A percentile compares a stretch with the other conserved stretches of the same genome.
phyloP scores from a whole-genome alignment of 2,329 filamentous ascomycete species.

The Endocalyx cinctus region DNA sequence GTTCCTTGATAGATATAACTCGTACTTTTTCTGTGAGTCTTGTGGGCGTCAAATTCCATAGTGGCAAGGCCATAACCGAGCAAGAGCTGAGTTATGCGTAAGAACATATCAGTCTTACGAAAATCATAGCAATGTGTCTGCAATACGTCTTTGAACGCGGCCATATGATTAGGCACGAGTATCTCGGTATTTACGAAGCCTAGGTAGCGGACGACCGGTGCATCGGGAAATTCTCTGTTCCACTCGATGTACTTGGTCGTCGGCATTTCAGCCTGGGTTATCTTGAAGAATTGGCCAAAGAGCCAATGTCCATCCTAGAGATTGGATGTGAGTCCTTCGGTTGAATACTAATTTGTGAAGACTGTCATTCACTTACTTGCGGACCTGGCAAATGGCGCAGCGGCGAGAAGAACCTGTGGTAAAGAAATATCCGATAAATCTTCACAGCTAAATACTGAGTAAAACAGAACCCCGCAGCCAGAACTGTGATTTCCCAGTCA shows the following conservation, averaged over 20 bases:
- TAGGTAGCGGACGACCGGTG: slow-evolving; percentile 23
- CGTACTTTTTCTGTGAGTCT: too few species aligned
- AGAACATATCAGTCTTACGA: slow-evolving; percentile 21
- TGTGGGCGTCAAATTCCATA: slow-evolving; percentile 31
- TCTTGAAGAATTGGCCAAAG: slow-evolving; percentile 15
- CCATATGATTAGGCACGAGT: slow-evolving; percentile 18
- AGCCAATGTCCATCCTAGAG: slow-evolving; percentile 15
- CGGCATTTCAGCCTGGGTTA: slow-evolving; percentile 9
- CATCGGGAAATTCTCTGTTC: slow-evolving; percentile 18
- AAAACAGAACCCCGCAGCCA: background rate
- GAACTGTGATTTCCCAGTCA: background rate
- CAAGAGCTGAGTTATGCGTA: slow-evolving; percentile 18
- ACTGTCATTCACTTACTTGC: slow-evolving; percentile 23
- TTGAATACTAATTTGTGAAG: background rate
- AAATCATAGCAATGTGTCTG: slow-evolving; percentile 27
- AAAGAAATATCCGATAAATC: slow-evolving; percentile 34
- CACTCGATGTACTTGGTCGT: slow-evolving; percentile 16
- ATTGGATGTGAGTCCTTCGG: background rate
- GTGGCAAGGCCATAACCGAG: slow-evolving; percentile 28
- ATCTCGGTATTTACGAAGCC: slow-evolving; percentile 21
- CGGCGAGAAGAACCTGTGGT: slow-evolving; percentile 38
- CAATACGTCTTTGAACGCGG: slow-evolving; percentile 20
- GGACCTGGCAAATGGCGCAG: slow-evolving; percentile 41
- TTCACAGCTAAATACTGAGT: slow-evolving; percentile 19
- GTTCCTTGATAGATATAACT: too few species aligned